A percentile compares a stretch with the other conserved stretches of the same genome.
phyloP scores from a whole-genome alignment of 768 basidiomycete species.

The Hirschioporus abietinus region DNA sequence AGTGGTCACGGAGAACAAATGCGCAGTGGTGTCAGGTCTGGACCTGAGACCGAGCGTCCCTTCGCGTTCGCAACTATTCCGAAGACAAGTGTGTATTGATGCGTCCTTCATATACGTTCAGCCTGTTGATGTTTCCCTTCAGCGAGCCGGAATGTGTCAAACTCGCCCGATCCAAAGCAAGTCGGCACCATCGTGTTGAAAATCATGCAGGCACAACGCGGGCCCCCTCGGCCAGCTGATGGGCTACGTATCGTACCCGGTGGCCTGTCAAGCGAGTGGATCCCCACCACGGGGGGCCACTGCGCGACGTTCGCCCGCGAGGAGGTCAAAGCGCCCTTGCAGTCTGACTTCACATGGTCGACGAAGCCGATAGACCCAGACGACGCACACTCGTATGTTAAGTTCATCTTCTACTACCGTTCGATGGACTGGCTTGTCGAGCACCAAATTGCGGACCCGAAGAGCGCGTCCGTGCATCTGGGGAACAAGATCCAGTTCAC shows the following conservation, averaged over 20 bases:
- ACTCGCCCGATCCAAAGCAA: constrained; percentile 27
- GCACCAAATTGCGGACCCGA: not conserved
- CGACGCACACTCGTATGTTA: constrained; percentile 43
- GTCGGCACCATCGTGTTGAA: constrained; percentile 50
- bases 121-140: not conserved
- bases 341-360: constrained; percentile 48
- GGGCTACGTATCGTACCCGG: constrained; percentile 34
- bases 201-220: constrained; percentile 32
- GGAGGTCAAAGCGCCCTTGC: constrained; percentile 32
- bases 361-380: constrained; percentile 42
- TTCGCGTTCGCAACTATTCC: constrained; percentile 49
- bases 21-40: constrained; percentile 50
- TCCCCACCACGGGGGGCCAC: constrained; percentile 5
- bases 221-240: constrained; percentile 36
- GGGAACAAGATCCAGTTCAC: not conserved
- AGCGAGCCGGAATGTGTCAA: constrained; percentile 1
- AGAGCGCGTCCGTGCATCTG: not conserved
- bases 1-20: constrained; percentile 49
- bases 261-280: constrained; percentile 5
- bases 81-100: constrained; percentile 30
- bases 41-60: constrained; percentile 46
- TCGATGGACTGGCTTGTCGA: constrained; percentile 18
- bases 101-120: not conserved
- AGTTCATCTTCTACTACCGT: constrained; percentile 65
- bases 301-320: constrained; percentile 30